A percentile compares a stretch with the other conserved stretches of the same genome.
phyloP scores from a whole-genome alignment of 140 eudicot species.

The Anethum foeniculum region DNA sequence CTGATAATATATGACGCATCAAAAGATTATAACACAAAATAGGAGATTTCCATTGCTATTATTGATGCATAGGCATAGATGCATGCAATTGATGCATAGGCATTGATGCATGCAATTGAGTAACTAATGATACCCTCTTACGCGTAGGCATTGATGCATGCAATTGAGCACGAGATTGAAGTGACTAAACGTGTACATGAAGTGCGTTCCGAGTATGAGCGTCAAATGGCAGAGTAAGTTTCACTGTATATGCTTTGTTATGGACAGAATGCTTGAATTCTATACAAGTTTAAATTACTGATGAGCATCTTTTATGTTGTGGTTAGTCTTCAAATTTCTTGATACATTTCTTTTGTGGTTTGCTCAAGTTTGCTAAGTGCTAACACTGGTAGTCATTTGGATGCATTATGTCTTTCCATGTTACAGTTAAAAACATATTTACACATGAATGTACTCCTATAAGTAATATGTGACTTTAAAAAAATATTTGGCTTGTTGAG shows the following conservation, averaged over 20 bases:
- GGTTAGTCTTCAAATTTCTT: neutral
- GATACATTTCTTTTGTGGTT: neutral
- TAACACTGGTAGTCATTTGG: neutral
- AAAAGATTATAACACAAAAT: neutral
- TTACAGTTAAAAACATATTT: neutral
- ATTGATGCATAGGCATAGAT: conserved; percentile 47
- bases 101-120: conserved; percentile 81
- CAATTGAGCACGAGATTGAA: conserved; percentile 89
- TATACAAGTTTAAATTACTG: neutral
- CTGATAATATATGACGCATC: neutral
- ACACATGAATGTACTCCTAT: neutral
- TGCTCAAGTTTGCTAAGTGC: neutral
- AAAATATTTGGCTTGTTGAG: neutral
- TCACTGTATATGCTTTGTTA: neutral
- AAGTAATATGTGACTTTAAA: neutral
- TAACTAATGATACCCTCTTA: conserved; percentile 8
- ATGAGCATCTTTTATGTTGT: neutral
- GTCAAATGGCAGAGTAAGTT: conserved; percentile 84
- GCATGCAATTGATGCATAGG: conserved; percentile 82
- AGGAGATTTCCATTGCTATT: neutral
- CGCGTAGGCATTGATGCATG: conserved; percentile 73
- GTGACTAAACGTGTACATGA: conserved; percentile 86
- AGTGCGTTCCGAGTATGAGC: conserved; percentile 86
- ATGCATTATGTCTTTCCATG: neutral
- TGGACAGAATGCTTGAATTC: neutral